Evolutionary conservation across 2,329 filamentous ascomycete genomes (phyloP), one percentile per base, ranked within the genome.

Genomic region (Ophiocordyceps camponoti-floridani): DNA sequence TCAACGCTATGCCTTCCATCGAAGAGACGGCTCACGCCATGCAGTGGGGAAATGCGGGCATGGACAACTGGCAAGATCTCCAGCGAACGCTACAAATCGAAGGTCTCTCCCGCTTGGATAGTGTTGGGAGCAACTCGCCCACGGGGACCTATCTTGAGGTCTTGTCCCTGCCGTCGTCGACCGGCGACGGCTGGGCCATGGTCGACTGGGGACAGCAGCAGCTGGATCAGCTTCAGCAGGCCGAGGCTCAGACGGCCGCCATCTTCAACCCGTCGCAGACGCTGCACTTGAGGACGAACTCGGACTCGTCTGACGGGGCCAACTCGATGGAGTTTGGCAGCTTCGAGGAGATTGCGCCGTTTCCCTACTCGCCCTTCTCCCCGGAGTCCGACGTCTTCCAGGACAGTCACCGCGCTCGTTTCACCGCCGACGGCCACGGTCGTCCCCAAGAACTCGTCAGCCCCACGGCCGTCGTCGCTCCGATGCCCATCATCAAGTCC

Each of bases 191-290:
- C 47, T 96, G 88, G 88, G 78, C 77, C 43, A 75, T 83, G 51
- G 79, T 95, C 46, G 84, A 91, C 51, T 75, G 77, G 58, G 79
- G 79, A 47, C 77, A 80, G 48, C 79, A 77, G 48, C 82, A 79
- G 43, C 54, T 64, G 35, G 78, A 83, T 52, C 83, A 89, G 52
- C 63, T 64, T 47, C 59, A 62, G 43, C 66, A 69, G 47, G 58
- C 67, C 38, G 71, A 73, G 41, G 55, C 57, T 6, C 73, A 75
- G 44, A 75, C 68, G 49, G 61, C 69, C 38, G 79, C 84, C 51
- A 88, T 94, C 56, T 93, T 94, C 69, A 94, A 95, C 63, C 89
- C 89, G 2, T 78, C 82, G 49, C 84, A 94, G 64, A 93, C 87
- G 1, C 68, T 96, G 44, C 89, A 95, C 65, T 73, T 94, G 56